Evolutionary conservation across 1,284 basidiomycete genomes (phyloP), one percentile per base, ranked within the genome.

Genomic region (Malassezia pachydermatis): DNA sequence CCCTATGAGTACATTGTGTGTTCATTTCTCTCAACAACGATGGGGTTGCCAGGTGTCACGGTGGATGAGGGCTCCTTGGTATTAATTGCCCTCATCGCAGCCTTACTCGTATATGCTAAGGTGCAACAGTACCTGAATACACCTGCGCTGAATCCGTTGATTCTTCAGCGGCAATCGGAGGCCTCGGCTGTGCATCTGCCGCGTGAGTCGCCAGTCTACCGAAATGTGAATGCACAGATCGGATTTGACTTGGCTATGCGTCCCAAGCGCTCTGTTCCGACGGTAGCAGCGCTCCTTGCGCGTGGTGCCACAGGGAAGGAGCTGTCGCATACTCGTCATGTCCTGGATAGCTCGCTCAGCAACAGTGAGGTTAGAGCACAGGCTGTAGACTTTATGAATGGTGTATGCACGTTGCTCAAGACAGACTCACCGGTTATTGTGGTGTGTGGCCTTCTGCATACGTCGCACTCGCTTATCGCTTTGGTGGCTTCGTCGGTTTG

Each of bases 111-210:
- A 4, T 29, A 37, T 22, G 38, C 45, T 19, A 45, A 35, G 34
- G 27, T 45, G 23, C 22, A 19, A 5, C 36, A 34, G 39, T 32
- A 51, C 9, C 24, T 19, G 3, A 30, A 65, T 33, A 61, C 61
- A 41, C 68, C 68, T 3, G 45, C 61, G 35, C 58, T 70, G 33
- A 67, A 71, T 49, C 68, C 67, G 4, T 58, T 71, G 36, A 67
- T 71, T 48, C 57, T 71, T 36, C 51, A 59, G 1, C 51, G 60
- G 4, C 68, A 71, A 43, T 58, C 68, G 9, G 67, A 71, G 24
- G 62, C 62, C 42, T 65, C 68, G 4, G 51, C 58, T 5, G 60
- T 65, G 2, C 59, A 59, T 3, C 50, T 59, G 25, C 55, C 55
- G 11, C 42, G 41, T 28, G 59, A 71, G 43, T 71, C 68, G 14